Evolutionary conservation across 345 rosid genomes (phyloP).

Genomic region (Euphorbia peplus): DNA sequence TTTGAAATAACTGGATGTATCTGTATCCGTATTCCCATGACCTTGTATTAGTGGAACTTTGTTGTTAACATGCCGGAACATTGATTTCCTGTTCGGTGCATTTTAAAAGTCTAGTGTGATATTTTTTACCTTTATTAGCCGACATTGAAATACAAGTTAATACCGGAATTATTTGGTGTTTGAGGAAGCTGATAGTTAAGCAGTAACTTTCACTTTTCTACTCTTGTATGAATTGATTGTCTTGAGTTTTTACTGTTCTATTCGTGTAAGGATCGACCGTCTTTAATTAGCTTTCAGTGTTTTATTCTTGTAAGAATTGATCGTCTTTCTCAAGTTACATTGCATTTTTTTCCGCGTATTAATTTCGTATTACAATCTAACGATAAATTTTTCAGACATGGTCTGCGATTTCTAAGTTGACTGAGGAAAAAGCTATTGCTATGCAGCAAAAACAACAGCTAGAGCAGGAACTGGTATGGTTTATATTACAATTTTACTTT

Average conservation of each 20-base stretch:
- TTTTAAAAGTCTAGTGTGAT: background rate
- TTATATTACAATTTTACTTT: constrained; percentile 3
- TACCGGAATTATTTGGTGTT: no score
- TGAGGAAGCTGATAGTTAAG: background rate
- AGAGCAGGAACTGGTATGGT: constrained; percentile 64
- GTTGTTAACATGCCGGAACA: background rate
- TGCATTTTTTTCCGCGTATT: background rate
- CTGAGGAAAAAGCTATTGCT: constrained; percentile 69
- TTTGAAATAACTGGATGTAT: background rate
- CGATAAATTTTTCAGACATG: constrained; percentile 45
- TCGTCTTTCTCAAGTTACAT: background rate
- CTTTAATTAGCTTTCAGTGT: background rate
- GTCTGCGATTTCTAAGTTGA: constrained; percentile 69
- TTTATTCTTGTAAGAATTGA: background rate
- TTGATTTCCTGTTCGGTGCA: background rate
- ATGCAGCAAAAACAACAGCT: constrained; percentile 58
- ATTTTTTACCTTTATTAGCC: background rate
- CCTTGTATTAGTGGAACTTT: background rate
- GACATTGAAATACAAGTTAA: background rate
- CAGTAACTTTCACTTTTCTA: background rate
- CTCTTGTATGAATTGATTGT: background rate
- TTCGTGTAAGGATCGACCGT: background rate
- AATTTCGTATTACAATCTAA: background rate
- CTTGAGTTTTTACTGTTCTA: background rate
- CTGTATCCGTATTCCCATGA: no score